phyloP scores from a whole-genome alignment of 2,329 filamentous ascomycete genomes.

The Lanzia echinophila region DNA sequence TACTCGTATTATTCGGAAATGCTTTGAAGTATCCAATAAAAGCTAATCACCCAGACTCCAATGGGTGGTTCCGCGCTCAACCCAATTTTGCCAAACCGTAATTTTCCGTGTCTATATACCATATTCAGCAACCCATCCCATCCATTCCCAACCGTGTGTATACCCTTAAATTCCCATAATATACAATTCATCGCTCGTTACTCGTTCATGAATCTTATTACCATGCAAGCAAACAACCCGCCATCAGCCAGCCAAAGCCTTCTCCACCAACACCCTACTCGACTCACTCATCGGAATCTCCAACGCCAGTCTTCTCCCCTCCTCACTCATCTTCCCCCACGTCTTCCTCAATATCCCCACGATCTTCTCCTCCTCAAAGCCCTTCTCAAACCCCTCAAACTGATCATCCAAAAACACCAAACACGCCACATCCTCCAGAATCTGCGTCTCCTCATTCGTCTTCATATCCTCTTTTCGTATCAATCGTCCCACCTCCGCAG shows the following conservation, averaged over 20 bases:
- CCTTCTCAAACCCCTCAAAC: constrained; percentile 71
- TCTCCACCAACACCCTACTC: constrained; percentile 54
- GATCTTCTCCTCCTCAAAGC: constrained; percentile 74
- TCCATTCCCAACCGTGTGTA: not conserved
- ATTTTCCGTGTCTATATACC: not conserved
- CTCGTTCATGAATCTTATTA: too few species aligned
- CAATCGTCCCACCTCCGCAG: constrained; percentile 58
- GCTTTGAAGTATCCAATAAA: too few species aligned
- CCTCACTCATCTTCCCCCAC: constrained; percentile 67
- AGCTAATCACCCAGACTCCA: too few species aligned
- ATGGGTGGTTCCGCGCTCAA: too few species aligned
- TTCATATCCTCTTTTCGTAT: constrained; percentile 72
- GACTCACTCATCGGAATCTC: constrained; percentile 57
- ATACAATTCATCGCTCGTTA: not conserved
- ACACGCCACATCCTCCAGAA: constrained; percentile 79
- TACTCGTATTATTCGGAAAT: too few species aligned
- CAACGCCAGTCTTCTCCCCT: constrained; percentile 58
- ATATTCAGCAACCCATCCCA: not conserved
- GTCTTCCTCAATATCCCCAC: constrained; percentile 65
- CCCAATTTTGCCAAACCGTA: not conserved
- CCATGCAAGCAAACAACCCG: too few species aligned
- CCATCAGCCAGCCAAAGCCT: constrained; percentile 44
- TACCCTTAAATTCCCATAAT: not conserved
- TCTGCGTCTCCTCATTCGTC: constrained; percentile 60
- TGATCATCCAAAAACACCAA: constrained; percentile 84